These are phyloP conservation scores for Betula pendula DNA, from an alignment of 306 rosid genomes.

Conservation along the genomic window DNA sequence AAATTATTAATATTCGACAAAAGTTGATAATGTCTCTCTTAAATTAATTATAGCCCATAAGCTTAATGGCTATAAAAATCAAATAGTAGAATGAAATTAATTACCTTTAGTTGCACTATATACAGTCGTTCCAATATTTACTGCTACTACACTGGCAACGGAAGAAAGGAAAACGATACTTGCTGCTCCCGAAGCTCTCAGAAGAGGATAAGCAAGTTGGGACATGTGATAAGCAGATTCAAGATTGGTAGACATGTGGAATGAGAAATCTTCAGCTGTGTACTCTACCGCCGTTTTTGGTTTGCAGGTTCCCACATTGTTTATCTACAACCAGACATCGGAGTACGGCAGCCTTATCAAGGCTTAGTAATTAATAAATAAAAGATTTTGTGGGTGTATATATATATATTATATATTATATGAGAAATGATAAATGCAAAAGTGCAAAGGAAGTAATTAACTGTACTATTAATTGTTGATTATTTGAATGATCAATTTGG, in stretches of 20 bases:
- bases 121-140: background rate
- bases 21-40: background rate
- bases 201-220: slow-evolving; percentile 45
- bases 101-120: slow-evolving; percentile 46
- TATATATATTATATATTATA: no score
- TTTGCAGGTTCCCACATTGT: background rate
- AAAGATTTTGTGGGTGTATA: no score
- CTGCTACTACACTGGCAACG: background rate
- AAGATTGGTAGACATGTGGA: slow-evolving; percentile 28
- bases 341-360: no score
- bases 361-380: no score
- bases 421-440: no score
- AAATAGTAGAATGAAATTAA: background rate
- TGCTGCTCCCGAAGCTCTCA: slow-evolving; percentile 32
- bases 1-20: background rate
- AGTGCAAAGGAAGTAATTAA: no score
- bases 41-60: no score
- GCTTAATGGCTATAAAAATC: no score
- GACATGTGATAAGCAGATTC: slow-evolving; percentile 32
- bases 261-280: slow-evolving; percentile 20
- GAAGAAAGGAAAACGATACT: slow-evolving; percentile 35
- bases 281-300: slow-evolving; percentile 5
- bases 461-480: no score
- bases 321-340: background rate
- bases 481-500: no score